Conservation (phyloP, 2,329 filamentous ascomycete genomes). For the Orbilia javanica region DNA sequence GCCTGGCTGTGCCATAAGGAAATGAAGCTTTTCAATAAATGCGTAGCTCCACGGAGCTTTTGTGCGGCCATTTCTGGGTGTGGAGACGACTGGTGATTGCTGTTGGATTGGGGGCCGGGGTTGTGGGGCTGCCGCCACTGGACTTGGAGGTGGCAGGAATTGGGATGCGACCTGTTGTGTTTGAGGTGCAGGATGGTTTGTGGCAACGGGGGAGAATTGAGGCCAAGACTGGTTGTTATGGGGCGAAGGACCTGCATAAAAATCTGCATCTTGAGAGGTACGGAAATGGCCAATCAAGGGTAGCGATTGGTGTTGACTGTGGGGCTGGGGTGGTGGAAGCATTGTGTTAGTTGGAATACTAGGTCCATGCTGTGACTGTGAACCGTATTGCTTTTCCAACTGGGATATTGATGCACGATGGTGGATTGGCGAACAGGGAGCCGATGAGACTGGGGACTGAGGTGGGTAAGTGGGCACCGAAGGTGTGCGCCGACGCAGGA, state of each 20-base stretch:
- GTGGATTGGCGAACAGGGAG: conserved; percentile 12
- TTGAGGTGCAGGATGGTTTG: not conserved
- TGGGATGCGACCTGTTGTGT: conserved; percentile 14
- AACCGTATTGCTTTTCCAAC: not conserved
- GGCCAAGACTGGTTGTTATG: not conserved
- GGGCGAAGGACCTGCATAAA: not conserved
- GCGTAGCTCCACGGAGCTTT: conserved; percentile 21
- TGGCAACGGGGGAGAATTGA: not conserved
- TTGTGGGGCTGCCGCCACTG: conserved; percentile 7
- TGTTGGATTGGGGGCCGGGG: conserved; percentile 5
- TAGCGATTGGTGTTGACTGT: conserved; percentile 3
- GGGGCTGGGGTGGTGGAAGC: conserved; percentile 43
- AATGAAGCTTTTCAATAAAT: conserved; percentile 30
- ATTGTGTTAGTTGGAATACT: not conserved
- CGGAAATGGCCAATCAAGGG: conserved; percentile 21
- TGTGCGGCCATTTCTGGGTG: not conserved
- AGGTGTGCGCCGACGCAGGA: conserved; percentile 24
- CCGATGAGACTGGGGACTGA: conserved; percentile 8
- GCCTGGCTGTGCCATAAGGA: conserved; percentile 24
- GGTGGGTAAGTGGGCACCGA: conserved; percentile 2
- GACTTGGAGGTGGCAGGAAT: not conserved
- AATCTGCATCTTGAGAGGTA: not conserved
- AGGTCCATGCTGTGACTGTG: conserved; percentile 16
- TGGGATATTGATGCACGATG: conserved; percentile 11
- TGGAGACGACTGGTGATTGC: not conserved